Conservation (phyloP, 2,329 filamentous ascomycete species). For the Epichloe sibirici region DNA sequence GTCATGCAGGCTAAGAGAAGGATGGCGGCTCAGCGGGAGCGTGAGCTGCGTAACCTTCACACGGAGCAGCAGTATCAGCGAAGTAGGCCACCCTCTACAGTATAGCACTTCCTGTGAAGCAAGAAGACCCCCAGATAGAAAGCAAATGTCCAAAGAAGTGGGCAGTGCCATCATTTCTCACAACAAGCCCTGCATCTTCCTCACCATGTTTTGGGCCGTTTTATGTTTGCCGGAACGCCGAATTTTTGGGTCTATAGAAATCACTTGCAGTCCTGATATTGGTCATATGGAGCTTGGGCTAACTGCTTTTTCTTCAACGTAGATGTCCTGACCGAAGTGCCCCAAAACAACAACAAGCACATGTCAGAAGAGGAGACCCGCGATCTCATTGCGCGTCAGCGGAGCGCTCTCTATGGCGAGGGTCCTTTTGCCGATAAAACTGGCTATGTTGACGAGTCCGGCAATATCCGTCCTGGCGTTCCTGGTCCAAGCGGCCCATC, state of each 20-base stretch:
- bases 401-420: slow-evolving; percentile 85
- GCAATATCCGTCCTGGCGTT: slow-evolving; percentile 48
- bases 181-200: slow-evolving; percentile 3
- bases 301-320: slow-evolving; percentile 26
- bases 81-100: slow-evolving; percentile 80
- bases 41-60: slow-evolving; percentile 98
- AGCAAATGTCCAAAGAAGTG: slow-evolving; percentile 18
- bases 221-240: slow-evolving; percentile 3
- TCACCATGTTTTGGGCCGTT: slow-evolving; percentile 5
- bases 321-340: slow-evolving; percentile 39
- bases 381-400: slow-evolving; percentile 90
- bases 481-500: slow-evolving; percentile 52
- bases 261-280: slow-evolving; percentile 3
- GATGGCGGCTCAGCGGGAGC: slow-evolving; percentile 97
- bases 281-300: slow-evolving; percentile 22
- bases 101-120: slow-evolving; percentile 43
- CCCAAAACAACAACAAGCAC: slow-evolving; percentile 47
- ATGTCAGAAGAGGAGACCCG: slow-evolving; percentile 95
- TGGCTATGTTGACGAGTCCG: slow-evolving; percentile 56
- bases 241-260: slow-evolving; percentile 3
- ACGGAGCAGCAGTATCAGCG: slow-evolving; percentile 99
- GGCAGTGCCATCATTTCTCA: slow-evolving; percentile 10
- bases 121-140: slow-evolving; percentile 26
- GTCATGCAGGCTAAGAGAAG: slow-evolving; percentile 98
- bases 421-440: slow-evolving; percentile 54